phyloP scores from a whole-genome alignment of 2,329 filamentous ascomycete genomes.

The Alternaria dauci region DNA sequence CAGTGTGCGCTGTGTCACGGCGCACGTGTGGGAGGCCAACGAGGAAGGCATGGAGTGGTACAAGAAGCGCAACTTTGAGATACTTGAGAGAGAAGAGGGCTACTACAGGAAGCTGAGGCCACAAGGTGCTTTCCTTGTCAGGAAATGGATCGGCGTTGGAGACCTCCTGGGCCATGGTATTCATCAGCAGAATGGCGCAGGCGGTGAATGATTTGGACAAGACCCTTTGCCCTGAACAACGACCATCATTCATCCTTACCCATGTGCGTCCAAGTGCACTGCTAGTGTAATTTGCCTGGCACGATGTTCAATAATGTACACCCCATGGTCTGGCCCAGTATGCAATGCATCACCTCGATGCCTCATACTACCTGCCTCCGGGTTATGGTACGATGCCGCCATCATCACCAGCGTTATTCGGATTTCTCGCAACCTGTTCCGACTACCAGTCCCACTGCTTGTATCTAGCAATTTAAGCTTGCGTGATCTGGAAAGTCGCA shows the following conservation, averaged over 20 bases:
- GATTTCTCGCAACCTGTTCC: conserved; percentile 5
- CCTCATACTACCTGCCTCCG: conserved; percentile 19
- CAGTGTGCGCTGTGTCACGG: conserved; percentile 62
- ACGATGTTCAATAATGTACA: neutral
- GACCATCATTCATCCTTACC: neutral
- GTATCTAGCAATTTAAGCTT: conserved; percentile 15
- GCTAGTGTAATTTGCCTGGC: neutral
- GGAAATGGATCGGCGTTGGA: conserved; percentile 52
- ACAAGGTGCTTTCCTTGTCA: conserved; percentile 63
- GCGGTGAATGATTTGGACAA: conserved; percentile 7
- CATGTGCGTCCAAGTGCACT: neutral
- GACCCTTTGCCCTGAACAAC: neutral
- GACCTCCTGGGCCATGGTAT: conserved; percentile 36
- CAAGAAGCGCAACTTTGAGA: conserved; percentile 63
- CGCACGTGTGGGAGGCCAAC: conserved; percentile 72
- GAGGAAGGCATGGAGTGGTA: conserved; percentile 69
- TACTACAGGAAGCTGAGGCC: conserved; percentile 69
- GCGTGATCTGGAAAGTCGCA: neutral
- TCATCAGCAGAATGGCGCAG: conserved; percentile 4
- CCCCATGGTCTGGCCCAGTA: conserved; percentile 1
- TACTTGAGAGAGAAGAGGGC: conserved; percentile 60
- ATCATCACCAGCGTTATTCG: neutral
- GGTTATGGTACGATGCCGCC: conserved; percentile 7
- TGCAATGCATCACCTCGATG: conserved; percentile 1
- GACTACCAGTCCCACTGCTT: conserved; percentile 10